Conservation (phyloP, 768 basidiomycete genomes). For the Fomitopsis pulvina region DNA sequence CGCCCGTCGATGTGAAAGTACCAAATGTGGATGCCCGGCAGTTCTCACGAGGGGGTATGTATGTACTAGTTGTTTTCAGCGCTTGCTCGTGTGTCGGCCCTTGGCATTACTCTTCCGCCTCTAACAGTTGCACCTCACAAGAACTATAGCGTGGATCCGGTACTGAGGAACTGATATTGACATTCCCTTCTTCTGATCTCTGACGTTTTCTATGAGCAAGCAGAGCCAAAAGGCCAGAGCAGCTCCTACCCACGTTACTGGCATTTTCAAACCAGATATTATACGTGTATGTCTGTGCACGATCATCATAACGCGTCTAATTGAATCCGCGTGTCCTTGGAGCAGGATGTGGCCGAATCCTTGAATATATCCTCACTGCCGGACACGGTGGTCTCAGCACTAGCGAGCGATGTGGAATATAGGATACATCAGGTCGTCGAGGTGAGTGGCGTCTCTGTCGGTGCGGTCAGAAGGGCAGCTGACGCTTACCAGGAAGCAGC, state of each 20-base stretch:
- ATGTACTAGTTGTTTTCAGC: too few species aligned
- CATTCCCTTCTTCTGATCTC: background rate
- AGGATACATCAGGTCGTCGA: conserved; percentile 92
- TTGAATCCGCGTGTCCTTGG: conserved; percentile 1
- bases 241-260: conserved; percentile 12
- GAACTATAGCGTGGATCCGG: too few species aligned
- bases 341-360: conserved; percentile 87
- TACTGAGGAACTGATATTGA: background rate
- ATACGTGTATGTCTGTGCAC: conserved; percentile 21
- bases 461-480: background rate
- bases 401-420: conserved; percentile 97
- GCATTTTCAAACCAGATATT: conserved; percentile 25
- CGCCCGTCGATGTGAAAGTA: too few species aligned
- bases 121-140: too few species aligned
- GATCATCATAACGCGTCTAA: conserved; percentile 7
- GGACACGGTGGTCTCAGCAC: conserved; percentile 71
- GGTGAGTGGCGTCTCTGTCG: conserved; percentile 35
- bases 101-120: too few species aligned
- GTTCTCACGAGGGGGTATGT: too few species aligned
- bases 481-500: conserved; percentile 69
- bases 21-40: too few species aligned
- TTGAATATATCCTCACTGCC: conserved; percentile 69
- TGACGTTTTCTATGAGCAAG: conserved; percentile 12
- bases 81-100: too few species aligned
- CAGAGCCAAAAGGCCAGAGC: conserved; percentile 12